These are phyloP conservation scores for Cymbidium sinense DNA, from an alignment of 106 monocot genomes.

Conservation along the genomic window DNA sequence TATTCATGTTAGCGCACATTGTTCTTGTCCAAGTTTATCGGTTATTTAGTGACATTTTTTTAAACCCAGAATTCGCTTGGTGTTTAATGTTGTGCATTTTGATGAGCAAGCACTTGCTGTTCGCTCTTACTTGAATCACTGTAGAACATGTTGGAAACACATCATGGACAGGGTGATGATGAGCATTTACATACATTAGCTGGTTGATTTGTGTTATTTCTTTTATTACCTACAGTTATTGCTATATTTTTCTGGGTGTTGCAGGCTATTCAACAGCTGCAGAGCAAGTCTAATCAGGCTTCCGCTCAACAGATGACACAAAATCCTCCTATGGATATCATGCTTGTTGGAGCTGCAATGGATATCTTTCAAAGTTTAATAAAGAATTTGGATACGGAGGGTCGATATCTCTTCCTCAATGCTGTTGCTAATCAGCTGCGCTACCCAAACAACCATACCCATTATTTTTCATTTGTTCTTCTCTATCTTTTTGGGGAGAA, in stretches of 20 bases:
- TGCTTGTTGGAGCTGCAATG: conserved; percentile 63
- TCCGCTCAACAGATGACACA: conserved; percentile 43
- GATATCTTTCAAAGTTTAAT: conserved; percentile 73
- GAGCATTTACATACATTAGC: not conserved
- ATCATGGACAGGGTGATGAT: not conserved
- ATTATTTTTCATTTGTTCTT: conserved; percentile 89
- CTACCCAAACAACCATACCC: conserved; percentile 95
- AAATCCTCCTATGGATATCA: conserved; percentile 53
- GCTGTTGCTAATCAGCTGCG: conserved; percentile 90
- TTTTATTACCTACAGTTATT: not conserved
- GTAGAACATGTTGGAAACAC: not conserved
- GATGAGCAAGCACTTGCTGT: not conserved
- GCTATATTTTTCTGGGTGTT: not conserved
- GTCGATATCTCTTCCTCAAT: conserved; percentile 90
- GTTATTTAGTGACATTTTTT: no score
- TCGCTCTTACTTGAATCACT: not conserved
- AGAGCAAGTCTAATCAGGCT: conserved; percentile 51
- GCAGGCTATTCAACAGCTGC: conserved; percentile 84
- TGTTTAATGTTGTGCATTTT: no score
- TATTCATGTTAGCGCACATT: not conserved
- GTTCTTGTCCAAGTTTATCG: not conserved
- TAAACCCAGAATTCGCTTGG: no score
- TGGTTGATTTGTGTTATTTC: not conserved
- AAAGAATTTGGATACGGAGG: conserved; percentile 73
- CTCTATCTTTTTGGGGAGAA: conserved; percentile 84